Conservation (phyloP, 2,329 filamentous ascomycete species). For the Verticillium tricorpus region DNA sequence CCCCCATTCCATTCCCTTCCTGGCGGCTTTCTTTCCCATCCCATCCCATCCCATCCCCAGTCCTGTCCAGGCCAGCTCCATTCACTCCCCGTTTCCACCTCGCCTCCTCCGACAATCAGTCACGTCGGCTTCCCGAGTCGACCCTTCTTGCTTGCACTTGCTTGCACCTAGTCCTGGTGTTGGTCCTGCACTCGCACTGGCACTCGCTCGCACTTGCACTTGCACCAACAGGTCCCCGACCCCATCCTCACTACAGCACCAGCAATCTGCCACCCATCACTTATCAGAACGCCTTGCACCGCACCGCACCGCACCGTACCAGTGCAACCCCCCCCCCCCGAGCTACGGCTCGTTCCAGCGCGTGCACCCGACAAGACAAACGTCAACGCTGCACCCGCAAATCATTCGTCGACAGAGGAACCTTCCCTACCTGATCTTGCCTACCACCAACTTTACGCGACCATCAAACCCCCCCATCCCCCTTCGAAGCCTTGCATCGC, state of each 20-base stretch:
- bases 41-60: not conserved
- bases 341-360: not conserved
- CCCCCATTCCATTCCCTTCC: not conserved
- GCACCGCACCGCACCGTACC: not conserved
- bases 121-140: not conserved
- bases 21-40: not conserved
- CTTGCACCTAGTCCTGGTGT: not conserved
- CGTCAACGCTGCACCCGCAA: not conserved
- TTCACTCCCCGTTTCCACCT: not conserved
- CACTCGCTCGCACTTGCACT: not conserved
- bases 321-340: not conserved
- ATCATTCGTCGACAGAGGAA: not conserved
- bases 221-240: not conserved
- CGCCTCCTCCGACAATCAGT: not conserved
- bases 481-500: not conserved
- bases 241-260: not conserved
- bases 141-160: not conserved
- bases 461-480: not conserved
- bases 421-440: not conserved
- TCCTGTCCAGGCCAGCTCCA: not conserved
- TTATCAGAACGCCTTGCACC: not conserved
- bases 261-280: not conserved
- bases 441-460: not conserved
- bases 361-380: not conserved
- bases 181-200: not conserved